These are phyloP conservation scores for Rhizopogon rudus DNA, from an alignment of 768 basidiomycete species.

Conservation along the genomic window DNA sequence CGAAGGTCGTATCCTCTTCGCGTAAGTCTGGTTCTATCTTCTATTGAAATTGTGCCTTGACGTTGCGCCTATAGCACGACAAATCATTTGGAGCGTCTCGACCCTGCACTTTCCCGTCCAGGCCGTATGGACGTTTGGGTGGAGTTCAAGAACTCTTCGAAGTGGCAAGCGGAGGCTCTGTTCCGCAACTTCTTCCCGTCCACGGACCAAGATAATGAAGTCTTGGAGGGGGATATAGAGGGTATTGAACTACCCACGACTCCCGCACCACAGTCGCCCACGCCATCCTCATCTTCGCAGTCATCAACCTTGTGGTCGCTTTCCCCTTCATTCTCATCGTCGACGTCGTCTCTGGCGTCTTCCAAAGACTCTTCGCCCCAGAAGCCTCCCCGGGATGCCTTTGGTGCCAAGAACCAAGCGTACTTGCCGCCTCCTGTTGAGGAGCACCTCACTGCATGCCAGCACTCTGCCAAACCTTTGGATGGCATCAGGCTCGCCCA, in stretches of 20 bases:
- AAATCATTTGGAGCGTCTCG: conserved; percentile 87
- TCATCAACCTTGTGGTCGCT: conserved; percentile 44
- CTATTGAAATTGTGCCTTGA: not conserved
- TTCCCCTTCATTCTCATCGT: conserved; percentile 41
- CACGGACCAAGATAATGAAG: conserved; percentile 44
- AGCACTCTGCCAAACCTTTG: conserved; percentile 62
- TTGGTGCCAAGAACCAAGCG: conserved; percentile 53
- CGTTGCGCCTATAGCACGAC: conserved; percentile 52
- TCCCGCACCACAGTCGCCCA: conserved; percentile 38
- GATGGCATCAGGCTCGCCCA: conserved; percentile 56
- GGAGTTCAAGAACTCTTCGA: conserved; percentile 83
- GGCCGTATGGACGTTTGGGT: conserved; percentile 93
- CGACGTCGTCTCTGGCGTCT: conserved; percentile 32
- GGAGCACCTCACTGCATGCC: conserved; percentile 50
- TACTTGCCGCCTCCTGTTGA: conserved; percentile 64
- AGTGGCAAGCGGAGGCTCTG: conserved; percentile 80
- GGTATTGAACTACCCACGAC: conserved; percentile 38
- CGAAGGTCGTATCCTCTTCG: conserved; percentile 85
- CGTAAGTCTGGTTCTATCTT: conserved; percentile 45
- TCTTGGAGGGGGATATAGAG: conserved; percentile 38
- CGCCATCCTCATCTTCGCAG: conserved; percentile 30
- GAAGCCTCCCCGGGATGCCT: conserved; percentile 19
- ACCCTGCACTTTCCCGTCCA: conserved; percentile 87
- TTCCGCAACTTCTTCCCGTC: conserved; percentile 92
- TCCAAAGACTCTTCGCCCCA: conserved; percentile 21